Evolutionary conservation across 2,329 filamentous ascomycete genomes (phyloP), one percentile per base, ranked within the genome.

Genomic region (Zymoseptoria crescenta): DNA sequence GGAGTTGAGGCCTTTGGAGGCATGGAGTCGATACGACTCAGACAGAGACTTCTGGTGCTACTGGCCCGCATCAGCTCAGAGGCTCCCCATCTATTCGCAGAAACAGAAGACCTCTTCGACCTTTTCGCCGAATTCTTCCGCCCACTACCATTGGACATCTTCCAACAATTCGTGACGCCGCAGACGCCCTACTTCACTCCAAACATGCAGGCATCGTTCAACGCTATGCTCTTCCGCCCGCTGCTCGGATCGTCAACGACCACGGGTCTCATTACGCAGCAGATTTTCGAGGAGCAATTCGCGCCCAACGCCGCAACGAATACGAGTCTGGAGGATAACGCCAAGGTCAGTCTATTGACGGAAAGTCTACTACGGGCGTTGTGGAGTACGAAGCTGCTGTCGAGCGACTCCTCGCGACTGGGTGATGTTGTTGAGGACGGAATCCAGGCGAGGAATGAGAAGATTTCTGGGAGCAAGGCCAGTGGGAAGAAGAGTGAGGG

Each of bases 301-400:
- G 79, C 91, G 1, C 83, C 83, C 0, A 85, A 81, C 64, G 78
- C 86, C 0, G 87, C 89, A 1, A 85, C 83, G 59, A 83, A 80
- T 0, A 76, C 81, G 13, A 79, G 78, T 6, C 72, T 81, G 0
- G 80, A 83, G 20, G 87, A 91, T 62, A 92, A 94, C 65, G 85
- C 86, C 28, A 88, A 88, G 70, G 78, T 92, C 45, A 86, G 86
- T 1, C 73, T 92, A 8, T 72, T 88, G 29, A 75, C 91, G 0
- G 89, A 93, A 73, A 79, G 79, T 1, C 73, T 90, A 54, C 68
- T 89, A 29, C 79, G 85, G 52, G 74, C 85, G 6, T 72, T 85
- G 28, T 74, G 67, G 68, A 60, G 35, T 16, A 45, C 35, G 35
- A 45, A 45, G 35, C 76, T 69, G 61, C 52, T 62, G 6, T 54